A percentile compares a stretch with the other conserved stretches of the same genome.
Evolutionary conservation across 1,284 basidiomycete genomes (phyloP).

Genomic region (Cryptococcus hybrid): DNA sequence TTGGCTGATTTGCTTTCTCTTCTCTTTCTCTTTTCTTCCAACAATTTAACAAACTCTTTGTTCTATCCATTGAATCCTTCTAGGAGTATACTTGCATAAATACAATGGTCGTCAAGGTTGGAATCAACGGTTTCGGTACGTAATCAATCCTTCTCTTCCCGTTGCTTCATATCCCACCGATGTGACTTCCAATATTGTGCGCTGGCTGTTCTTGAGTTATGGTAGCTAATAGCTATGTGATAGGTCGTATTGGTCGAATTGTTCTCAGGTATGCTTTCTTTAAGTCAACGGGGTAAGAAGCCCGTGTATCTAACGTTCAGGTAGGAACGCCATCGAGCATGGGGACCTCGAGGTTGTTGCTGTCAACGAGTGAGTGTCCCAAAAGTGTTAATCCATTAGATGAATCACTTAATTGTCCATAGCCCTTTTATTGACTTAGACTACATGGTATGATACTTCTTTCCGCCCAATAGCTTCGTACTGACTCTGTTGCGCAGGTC

Average conservation of each 20-base stretch:
- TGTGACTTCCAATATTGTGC: no score
- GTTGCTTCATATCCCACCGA: conserved; percentile 1
- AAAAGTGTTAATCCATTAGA: background rate
- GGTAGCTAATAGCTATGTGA: background rate
- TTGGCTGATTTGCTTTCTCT: conserved; percentile 5
- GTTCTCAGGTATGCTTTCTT: conserved; percentile 61
- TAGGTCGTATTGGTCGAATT: conserved; percentile 97
- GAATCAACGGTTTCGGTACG: conserved; percentile 95
- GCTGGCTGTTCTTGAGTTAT: background rate
- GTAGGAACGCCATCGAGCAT: conserved; percentile 78
- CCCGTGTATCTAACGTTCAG: background rate
- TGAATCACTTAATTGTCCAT: background rate
- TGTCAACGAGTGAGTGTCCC: conserved; percentile 74
- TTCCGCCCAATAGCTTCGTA: background rate
- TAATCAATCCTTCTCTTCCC: conserved; percentile 9
- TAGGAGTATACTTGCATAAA: conserved; percentile 11
- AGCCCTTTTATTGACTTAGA: conserved; percentile 94
- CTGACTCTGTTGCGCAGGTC: conserved; percentile 43
- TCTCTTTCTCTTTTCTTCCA: conserved; percentile 4
- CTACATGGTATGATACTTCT: conserved; percentile 70
- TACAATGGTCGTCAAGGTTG: conserved; percentile 69
- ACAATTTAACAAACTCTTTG: background rate
- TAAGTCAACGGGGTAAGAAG: background rate
- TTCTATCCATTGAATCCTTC: background rate
- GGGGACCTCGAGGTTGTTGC: conserved; percentile 78